These are phyloP conservation scores for Picea glauca DNA, from an alignment of 75 land plant genomes.

Conservation along the genomic window DNA sequence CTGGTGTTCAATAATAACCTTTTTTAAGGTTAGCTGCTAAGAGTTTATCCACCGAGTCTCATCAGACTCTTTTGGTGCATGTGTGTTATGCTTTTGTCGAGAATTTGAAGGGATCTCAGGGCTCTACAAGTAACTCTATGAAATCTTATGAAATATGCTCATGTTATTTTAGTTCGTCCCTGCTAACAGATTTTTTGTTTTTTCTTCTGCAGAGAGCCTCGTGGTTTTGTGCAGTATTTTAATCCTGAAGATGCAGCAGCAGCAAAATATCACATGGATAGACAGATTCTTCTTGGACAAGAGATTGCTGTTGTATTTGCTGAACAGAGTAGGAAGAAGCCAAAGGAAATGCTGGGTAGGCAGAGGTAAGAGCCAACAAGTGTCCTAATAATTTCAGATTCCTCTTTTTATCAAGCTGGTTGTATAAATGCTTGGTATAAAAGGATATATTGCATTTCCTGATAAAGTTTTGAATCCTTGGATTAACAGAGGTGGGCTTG, in stretches of 20 bases:
- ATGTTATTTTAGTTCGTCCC: background rate
- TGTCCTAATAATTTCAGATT: no score
- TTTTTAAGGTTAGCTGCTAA: background rate
- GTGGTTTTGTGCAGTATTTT: slow-evolving; percentile 43
- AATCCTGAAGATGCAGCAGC: slow-evolving; percentile 40
- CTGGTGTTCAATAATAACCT: slow-evolving; percentile 11
- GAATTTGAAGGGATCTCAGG: background rate
- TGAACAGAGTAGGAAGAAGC: slow-evolving; percentile 43
- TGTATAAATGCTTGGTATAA: no score
- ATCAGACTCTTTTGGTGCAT: background rate
- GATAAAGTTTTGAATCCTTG: background rate
- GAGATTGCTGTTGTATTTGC: slow-evolving; percentile 47
- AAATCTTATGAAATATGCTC: slow-evolving; percentile 2
- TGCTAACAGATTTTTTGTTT: background rate
- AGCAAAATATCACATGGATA: slow-evolving; percentile 43
- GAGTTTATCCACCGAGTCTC: background rate
- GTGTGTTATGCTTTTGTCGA: background rate
- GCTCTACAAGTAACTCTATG: background rate
- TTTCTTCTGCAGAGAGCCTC: slow-evolving; percentile 35
- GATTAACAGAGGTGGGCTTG: no score
- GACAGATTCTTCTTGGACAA: slow-evolving; percentile 29
- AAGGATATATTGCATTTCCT: background rate
- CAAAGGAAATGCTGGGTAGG: slow-evolving; percentile 35
- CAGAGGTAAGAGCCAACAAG: slow-evolving; percentile 10
- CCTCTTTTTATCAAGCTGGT: no score